Evolutionary conservation across 2,329 filamentous ascomycete genomes (phyloP).

Genomic region (Cladosporium sp.): DNA sequence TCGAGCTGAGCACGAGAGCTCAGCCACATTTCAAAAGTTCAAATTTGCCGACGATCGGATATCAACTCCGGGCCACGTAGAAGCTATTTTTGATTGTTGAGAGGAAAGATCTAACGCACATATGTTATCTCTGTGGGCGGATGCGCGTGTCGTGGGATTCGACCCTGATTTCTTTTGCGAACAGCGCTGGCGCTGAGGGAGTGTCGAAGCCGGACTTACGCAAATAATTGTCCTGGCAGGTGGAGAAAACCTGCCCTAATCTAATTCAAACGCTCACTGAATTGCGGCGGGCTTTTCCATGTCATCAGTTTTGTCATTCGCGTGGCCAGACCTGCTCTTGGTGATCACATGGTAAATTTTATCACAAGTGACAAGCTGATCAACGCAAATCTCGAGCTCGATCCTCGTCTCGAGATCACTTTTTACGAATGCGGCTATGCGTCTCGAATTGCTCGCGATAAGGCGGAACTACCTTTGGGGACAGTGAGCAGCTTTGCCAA

Average conservation of each 20-base stretch:
- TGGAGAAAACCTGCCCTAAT: not conserved
- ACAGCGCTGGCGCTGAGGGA: slow-evolving; percentile 4
- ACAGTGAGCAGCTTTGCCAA: not conserved
- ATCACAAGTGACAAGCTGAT: too few relatives aligned
- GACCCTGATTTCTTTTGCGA: not conserved
- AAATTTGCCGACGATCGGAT: not conserved
- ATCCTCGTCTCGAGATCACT: too few relatives aligned
- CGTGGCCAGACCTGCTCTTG: too few relatives aligned
- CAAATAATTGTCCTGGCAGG: not conserved
- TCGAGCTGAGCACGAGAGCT: not conserved
- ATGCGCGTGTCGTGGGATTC: not conserved
- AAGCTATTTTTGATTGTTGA: not conserved
- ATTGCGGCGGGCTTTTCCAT: too few relatives aligned
- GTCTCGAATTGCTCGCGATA: not conserved
- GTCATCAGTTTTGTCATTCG: too few relatives aligned
- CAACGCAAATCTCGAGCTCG: too few relatives aligned
- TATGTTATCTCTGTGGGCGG: not conserved
- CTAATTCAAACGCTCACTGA: not conserved
- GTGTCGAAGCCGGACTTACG: not conserved
- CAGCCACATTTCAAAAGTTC: not conserved
- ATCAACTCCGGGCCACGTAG: not conserved
- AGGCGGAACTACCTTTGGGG: not conserved
- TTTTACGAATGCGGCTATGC: not conserved
- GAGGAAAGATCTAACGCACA: not conserved
- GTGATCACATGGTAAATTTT: too few relatives aligned